Evolutionary conservation across 257 asterid species (phyloP).

Genomic region (Phtheirospermum japonicum): DNA sequence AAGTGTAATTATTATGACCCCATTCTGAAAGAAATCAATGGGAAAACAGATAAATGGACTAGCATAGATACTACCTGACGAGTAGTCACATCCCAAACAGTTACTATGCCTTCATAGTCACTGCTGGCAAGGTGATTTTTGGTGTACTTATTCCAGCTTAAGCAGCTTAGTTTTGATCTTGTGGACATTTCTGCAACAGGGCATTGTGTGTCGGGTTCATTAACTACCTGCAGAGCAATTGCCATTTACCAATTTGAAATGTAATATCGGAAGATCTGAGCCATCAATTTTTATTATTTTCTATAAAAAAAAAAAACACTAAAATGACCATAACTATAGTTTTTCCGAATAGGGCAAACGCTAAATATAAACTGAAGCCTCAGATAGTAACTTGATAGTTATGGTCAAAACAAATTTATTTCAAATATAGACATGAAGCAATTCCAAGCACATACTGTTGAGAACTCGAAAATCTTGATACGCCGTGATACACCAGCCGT

Average conservation of each 20-base stretch:
- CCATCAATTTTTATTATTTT: not conserved
- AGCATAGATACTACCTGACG: slow-evolving; percentile 56
- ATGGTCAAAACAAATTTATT: not conserved
- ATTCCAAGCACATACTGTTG: slow-evolving; percentile 48
- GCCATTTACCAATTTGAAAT: slow-evolving; percentile 16
- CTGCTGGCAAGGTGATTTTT: slow-evolving; percentile 83
- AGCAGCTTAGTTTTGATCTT: slow-evolving; percentile 78
- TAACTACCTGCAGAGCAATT: slow-evolving; percentile 60
- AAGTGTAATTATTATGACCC: slow-evolving; percentile 17
- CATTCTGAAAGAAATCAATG: slow-evolving; percentile 13
- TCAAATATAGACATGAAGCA: slow-evolving; percentile 14
- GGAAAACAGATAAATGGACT: slow-evolving; percentile 17
- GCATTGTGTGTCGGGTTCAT: slow-evolving; percentile 69
- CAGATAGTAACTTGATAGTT: not conserved
- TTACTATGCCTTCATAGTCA: slow-evolving; percentile 88
- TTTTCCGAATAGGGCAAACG: too few relatives aligned
- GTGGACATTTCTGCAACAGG: slow-evolving; percentile 83
- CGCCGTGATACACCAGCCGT: slow-evolving; percentile 84
- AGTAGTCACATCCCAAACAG: slow-evolving; percentile 90
- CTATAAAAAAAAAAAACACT: slow-evolving; percentile 3
- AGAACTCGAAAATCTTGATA: slow-evolving; percentile 64
- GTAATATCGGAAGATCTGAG: slow-evolving; percentile 1
- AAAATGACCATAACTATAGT: too few relatives aligned
- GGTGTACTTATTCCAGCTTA: slow-evolving; percentile 83
- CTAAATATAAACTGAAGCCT: not conserved